A percentile compares a stretch with the other conserved stretches of the same genome.
phyloP scores from a whole-genome alignment of 148 eudicot species.

The Diospyros lotus region DNA sequence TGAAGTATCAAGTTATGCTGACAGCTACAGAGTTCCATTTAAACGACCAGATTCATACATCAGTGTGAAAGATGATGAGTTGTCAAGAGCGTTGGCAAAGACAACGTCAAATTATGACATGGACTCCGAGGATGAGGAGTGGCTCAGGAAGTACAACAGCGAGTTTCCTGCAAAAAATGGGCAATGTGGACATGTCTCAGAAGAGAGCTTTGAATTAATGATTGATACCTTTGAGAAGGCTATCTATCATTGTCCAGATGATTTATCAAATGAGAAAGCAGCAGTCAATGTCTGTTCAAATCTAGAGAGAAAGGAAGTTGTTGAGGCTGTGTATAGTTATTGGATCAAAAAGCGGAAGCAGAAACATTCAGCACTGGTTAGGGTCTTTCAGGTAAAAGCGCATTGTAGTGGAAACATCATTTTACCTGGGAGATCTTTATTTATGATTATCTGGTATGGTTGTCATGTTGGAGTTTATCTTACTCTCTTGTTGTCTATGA shows the following conservation, averaged over 20 bases:
- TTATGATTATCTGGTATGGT: neutral
- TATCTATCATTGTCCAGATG: conserved; percentile 44
- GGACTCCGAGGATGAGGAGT: conserved; percentile 80
- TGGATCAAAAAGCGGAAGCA: conserved; percentile 65
- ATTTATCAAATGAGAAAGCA: conserved; percentile 34
- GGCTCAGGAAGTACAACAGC: conserved; percentile 53
- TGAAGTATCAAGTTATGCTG: conserved; percentile 43
- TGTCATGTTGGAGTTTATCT: neutral
- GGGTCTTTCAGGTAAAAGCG: conserved; percentile 68
- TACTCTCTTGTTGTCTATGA: neutral
- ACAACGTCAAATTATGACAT: conserved; percentile 65
- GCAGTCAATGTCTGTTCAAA: conserved; percentile 39
- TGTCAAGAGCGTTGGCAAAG: conserved; percentile 64
- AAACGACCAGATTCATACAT: conserved; percentile 67
- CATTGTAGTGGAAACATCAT: neutral
- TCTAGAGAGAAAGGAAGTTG: conserved; percentile 41
- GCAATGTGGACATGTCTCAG: conserved; percentile 33
- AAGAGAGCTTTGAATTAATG: conserved; percentile 61
- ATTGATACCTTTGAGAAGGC: conserved; percentile 89
- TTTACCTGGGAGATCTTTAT: neutral
- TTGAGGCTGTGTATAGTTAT: conserved; percentile 50
- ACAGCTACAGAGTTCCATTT: conserved; percentile 25
- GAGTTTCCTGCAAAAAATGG: conserved; percentile 23
- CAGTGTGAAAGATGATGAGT: conserved; percentile 55
- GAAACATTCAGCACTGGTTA: conserved; percentile 45